phyloP scores from a whole-genome alignment of 2,329 filamentous ascomycete genomes.

The Aspergillus sp. region DNA sequence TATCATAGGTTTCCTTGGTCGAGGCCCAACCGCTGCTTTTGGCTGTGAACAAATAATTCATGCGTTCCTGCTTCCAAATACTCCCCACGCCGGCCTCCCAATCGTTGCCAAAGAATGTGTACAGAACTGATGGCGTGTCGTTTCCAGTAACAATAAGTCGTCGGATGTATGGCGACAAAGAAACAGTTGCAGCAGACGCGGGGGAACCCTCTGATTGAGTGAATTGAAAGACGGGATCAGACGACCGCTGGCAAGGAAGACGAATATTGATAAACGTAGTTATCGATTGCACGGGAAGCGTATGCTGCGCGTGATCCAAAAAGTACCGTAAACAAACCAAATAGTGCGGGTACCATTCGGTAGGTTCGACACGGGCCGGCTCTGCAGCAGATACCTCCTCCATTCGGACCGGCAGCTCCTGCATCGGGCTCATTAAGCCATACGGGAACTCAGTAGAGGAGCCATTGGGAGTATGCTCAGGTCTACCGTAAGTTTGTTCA shows the following conservation, averaged over 20 bases:
- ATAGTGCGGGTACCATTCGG: conserved; percentile 87
- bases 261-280: conserved; percentile 88
- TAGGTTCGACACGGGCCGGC: conserved; percentile 52
- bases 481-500: conserved; percentile 22
- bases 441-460: conserved; percentile 4
- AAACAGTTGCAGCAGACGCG: conserved; percentile 41
- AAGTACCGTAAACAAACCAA: conserved; percentile 83
- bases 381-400: conserved; percentile 14
- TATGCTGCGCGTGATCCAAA: conserved; percentile 78
- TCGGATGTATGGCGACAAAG: conserved; percentile 81
- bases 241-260: conserved; percentile 68
- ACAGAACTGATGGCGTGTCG: conserved; percentile 73
- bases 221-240: conserved; percentile 35
- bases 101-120: conserved; percentile 87
- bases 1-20: conserved; percentile 86
- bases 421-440: conserved; percentile 9
- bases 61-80: conserved; percentile 77
- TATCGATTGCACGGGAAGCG: conserved; percentile 70
- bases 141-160: conserved; percentile 88
- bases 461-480: conserved; percentile 6
- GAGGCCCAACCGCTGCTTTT: conserved; percentile 85
- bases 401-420: conserved; percentile 6
- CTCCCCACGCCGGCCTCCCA: conserved; percentile 74
- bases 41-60: conserved; percentile 90
- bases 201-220: conserved; percentile 27